phyloP scores from a whole-genome alignment of 345 rosid genomes.

The Aurinia saxatilis region DNA sequence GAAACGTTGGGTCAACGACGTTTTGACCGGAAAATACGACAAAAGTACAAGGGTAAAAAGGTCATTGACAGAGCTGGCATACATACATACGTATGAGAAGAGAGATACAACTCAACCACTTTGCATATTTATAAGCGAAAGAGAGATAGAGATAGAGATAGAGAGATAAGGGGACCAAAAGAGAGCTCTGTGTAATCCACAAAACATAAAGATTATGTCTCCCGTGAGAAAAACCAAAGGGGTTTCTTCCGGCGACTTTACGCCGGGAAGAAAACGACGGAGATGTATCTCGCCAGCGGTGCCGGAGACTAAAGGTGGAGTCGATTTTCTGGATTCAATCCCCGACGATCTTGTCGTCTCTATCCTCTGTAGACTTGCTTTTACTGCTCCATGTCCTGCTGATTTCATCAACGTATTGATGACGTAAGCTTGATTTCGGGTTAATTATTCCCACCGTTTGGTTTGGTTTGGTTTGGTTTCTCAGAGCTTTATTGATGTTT shows the following conservation, averaged over 20 bases:
- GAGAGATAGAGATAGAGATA: neutral
- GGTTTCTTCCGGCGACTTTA: slow-evolving; percentile 16
- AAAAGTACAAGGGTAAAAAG: slow-evolving; percentile 22
- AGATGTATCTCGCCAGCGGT: slow-evolving; percentile 4
- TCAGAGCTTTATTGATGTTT: neutral
- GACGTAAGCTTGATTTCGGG: slow-evolving; percentile 48
- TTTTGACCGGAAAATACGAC: slow-evolving; percentile 41
- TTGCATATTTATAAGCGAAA: slow-evolving; percentile 22
- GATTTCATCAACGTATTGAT: slow-evolving; percentile 63
- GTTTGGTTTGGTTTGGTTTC: neutral
- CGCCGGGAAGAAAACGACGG: slow-evolving; percentile 31
- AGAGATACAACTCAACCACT: slow-evolving; percentile 30
- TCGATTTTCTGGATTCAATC: slow-evolving; percentile 51
- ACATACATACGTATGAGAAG: slow-evolving; percentile 13
- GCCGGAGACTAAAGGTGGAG: neutral
- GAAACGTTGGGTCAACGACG: slow-evolving; percentile 41
- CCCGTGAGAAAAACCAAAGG: slow-evolving; percentile 3
- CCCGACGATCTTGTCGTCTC: slow-evolving; percentile 78
- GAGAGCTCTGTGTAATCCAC: slow-evolving; percentile 42
- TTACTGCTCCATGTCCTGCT: slow-evolving; percentile 51
- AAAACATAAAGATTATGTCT: slow-evolving; percentile 10
- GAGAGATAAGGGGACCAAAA: slow-evolving; percentile 46
- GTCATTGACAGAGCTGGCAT: neutral
- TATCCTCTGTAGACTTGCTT: slow-evolving; percentile 58
- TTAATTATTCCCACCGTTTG: neutral